Evolutionary conservation across 202 grass and related monocot species (phyloP), one percentile per base, ranked within the genome.

Genomic region (Zoysia matrella): DNA sequence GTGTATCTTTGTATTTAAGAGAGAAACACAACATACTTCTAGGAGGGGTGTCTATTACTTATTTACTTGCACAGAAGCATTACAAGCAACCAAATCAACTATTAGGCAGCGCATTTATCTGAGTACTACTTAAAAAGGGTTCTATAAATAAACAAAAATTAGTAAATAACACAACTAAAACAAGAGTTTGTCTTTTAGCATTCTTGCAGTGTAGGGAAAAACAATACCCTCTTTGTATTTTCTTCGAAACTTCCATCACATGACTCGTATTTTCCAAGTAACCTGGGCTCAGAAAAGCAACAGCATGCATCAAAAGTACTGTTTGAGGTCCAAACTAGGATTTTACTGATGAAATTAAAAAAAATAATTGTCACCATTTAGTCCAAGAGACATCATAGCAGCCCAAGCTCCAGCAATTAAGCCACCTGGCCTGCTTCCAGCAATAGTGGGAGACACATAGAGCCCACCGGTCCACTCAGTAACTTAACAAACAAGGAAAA

Each of bases 391-490:
- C 92, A 90, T 90, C 95, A 98, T 98, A 84, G 95, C 82, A 79
- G 92, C 92, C 95, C 95, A 98, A 72, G 95, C 95, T 78, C 95
- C 95, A 0, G 92, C 95, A 43, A 98, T 93, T 75, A 95, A 81
- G 76, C 92, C 92, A 62, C 95, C 95, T 52, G 95, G 88, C 78
- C 95, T 93, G 67, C 95, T 95, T 82, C 95, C 95, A 88, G 92
- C 92, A 12, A 95, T 95, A 39, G 95, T 93, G 77, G 95, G 92
- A 75, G 95, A 98, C 54, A 98, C 71, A 82, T 98, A 98, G 43
- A 98, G 77, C 42, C 95, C 95, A 78, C 95, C 95, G 8, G 95
- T 90, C 95, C 95, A 98, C 84, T 98, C 95, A 9, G 95, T 98
- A 53, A 98, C 95, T 95, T 79, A 78, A 83, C 3, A 82, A 89